These are phyloP conservation scores for Capronia coronata DNA, from an alignment of 2,329 filamentous ascomycete genomes.

Conservation along the genomic window DNA sequence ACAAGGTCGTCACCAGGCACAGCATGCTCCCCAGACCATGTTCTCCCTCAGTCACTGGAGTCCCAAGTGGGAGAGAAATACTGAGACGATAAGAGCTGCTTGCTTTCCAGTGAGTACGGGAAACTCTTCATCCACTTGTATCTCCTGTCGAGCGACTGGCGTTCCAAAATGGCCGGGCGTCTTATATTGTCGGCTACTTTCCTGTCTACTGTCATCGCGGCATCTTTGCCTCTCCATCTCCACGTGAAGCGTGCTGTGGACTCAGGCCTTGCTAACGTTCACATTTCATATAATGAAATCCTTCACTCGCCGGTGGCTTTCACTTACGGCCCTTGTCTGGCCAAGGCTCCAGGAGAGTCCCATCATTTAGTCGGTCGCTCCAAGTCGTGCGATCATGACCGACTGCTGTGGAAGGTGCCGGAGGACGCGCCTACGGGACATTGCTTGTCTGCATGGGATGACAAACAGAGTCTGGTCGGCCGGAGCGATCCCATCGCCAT, in stretches of 20 bases:
- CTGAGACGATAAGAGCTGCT: too few species aligned
- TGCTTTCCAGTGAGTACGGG: neutral
- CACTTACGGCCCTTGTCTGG: constrained; percentile 18
- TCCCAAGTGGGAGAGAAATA: too few species aligned
- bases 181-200: constrained; percentile 3
- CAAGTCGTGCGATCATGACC: constrained; percentile 13
- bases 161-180: constrained; percentile 6
- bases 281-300: constrained; percentile 9
- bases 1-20: too few species aligned
- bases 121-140: neutral
- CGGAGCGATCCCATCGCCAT: constrained; percentile 17
- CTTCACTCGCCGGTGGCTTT: constrained; percentile 8
- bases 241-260: constrained; percentile 18
- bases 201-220: constrained; percentile 8
- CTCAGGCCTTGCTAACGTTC: constrained; percentile 17
- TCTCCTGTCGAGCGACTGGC: too few species aligned
- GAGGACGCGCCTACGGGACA: constrained; percentile 11
- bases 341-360: constrained; percentile 13
- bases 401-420: constrained; percentile 16
- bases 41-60: too few species aligned
- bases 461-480: constrained; percentile 12
- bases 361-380: constrained; percentile 16
- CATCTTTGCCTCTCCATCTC: constrained; percentile 11
- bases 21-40: too few species aligned
- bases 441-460: constrained; percentile 17